Evolutionary conservation across 2,329 filamentous ascomycete genomes (phyloP).

Genomic region (Epichloe sibirici): DNA sequence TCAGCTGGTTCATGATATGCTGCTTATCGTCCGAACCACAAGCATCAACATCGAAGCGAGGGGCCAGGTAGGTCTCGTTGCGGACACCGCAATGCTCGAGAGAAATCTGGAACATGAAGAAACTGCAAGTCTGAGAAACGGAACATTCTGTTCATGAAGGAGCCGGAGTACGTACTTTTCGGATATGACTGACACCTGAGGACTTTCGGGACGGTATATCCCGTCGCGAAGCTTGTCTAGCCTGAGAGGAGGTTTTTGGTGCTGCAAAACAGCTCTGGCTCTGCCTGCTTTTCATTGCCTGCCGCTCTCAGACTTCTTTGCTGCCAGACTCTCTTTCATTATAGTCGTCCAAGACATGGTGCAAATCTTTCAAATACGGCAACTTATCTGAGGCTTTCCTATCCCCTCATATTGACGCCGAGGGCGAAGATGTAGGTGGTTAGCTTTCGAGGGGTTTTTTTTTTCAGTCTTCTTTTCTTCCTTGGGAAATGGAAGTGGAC

Average conservation of each 20-base stretch:
- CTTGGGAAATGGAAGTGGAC: no score
- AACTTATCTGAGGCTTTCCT: conserved; percentile 15
- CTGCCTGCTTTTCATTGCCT: no score
- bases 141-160: background rate
- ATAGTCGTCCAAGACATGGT: conserved; percentile 27
- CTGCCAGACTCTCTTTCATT: conserved; percentile 29
- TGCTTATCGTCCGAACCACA: conserved; percentile 37
- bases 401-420: no score
- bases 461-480: no score
- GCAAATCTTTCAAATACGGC: conserved; percentile 25
- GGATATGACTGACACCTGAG: no score
- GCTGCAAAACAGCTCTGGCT: no score
- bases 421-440: no score
- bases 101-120: conserved; percentile 10
- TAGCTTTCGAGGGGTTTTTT: no score
- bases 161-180: no score
- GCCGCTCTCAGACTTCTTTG: conserved; percentile 7
- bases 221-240: no score
- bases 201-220: no score
- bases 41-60: conserved; percentile 32
- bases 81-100: background rate
- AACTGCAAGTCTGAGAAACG: conserved; percentile 14
- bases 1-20: conserved; percentile 11
- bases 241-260: no score
- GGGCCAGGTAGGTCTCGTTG: background rate